A percentile compares a stretch with the other conserved stretches of the same genome.
These are phyloP conservation scores for Trichocladium uniseriatum DNA, from an alignment of 495 filamentous ascomycete genomes.

Conservation along the genomic window DNA sequence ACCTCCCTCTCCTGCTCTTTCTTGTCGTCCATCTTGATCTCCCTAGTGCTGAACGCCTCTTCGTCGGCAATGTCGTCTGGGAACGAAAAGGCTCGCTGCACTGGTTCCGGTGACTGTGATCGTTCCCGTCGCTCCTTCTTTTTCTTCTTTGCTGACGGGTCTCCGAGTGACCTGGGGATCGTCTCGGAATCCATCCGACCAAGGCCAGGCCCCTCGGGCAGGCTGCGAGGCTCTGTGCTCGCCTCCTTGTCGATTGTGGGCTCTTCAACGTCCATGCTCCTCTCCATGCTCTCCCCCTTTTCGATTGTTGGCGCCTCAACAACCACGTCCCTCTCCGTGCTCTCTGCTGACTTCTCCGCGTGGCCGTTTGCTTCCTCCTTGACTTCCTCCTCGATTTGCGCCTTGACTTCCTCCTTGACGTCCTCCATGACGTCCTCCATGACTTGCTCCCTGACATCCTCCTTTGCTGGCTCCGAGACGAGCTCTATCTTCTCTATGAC, in stretches of 20 bases:
- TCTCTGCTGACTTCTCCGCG: background rate
- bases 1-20: background rate
- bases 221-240: background rate
- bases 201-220: slow-evolving; percentile 6
- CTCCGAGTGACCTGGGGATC: slow-evolving; percentile 22
- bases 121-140: slow-evolving; percentile 13
- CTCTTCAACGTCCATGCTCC: background rate
- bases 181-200: slow-evolving; percentile 30
- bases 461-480: no score
- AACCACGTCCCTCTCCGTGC: background rate
- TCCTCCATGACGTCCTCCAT: no score
- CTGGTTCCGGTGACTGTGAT: slow-evolving; percentile 19
- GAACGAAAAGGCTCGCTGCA: slow-evolving; percentile 27
- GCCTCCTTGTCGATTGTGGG: background rate
- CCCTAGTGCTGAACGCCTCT: slow-evolving; percentile 23
- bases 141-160: slow-evolving; percentile 2
- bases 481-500: no score
- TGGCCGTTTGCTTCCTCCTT: background rate
- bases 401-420: no score
- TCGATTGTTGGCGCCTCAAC: background rate
- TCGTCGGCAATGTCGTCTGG: slow-evolving; percentile 32
- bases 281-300: background rate
- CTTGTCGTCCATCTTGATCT: slow-evolving; percentile 6
- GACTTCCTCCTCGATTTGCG: background rate
- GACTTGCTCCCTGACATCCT: no score